These are phyloP conservation scores for Trypanosoma congolense DNA, from an alignment of 208 protist species.

Conservation along the genomic window DNA sequence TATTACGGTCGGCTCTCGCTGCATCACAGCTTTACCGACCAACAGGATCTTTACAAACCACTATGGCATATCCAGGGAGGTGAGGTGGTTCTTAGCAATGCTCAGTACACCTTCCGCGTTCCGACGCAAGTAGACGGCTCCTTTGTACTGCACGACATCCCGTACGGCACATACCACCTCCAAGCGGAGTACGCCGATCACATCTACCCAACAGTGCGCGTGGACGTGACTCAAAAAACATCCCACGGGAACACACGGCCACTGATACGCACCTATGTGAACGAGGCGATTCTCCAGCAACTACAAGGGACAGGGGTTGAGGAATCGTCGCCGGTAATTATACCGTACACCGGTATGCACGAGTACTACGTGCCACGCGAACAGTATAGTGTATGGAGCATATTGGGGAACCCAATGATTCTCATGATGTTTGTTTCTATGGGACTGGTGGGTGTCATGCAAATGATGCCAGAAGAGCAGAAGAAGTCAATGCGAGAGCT, in stretches of 20 bases:
- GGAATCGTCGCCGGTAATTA: constrained; percentile 58
- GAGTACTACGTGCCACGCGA: constrained; percentile 73
- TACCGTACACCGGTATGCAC: constrained; percentile 45
- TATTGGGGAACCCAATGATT: constrained; percentile 81
- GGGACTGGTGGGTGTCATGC: constrained; percentile 57
- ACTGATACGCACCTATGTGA: constrained; percentile 55
- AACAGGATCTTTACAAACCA: constrained; percentile 33
- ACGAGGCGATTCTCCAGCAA: constrained; percentile 59
- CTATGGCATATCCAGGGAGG: constrained; percentile 65
- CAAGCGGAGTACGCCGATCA: constrained; percentile 81
- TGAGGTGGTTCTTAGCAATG: constrained; percentile 58
- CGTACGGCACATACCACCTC: constrained; percentile 77
- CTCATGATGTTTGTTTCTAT: constrained; percentile 73
- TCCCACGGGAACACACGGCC: constrained; percentile 20
- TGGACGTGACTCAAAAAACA: constrained; percentile 51
- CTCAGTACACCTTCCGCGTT: constrained; percentile 36
- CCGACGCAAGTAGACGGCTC: constrained; percentile 57
- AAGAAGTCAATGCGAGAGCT: constrained; percentile 65
- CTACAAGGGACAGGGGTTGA: constrained; percentile 63
- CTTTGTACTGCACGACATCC: constrained; percentile 66
- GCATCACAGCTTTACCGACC: constrained; percentile 38
- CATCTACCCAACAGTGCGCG: constrained; percentile 67
- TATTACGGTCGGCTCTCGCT: constrained; percentile 57
- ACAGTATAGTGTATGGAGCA: constrained; percentile 48
- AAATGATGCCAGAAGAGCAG: constrained; percentile 72